Base-by-base conservation (phyloP, 169 alveolate genomes). In the Cryptosporidium felis region DNA sequence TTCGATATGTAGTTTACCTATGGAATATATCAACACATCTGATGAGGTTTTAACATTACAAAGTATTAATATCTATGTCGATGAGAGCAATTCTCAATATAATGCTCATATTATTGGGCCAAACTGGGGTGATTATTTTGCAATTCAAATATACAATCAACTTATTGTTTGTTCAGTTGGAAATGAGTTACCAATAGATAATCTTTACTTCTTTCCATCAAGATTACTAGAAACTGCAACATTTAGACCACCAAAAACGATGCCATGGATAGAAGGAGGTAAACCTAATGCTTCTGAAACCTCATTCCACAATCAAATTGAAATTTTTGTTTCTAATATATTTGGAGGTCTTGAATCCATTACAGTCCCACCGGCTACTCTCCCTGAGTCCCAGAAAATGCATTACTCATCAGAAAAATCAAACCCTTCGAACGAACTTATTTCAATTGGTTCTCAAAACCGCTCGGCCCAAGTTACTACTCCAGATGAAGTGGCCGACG, bases 301-400 rank as follows among this genome's bases (percentile, higher is more conserved):
- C 30, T 12, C 14, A 8, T 5, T 16, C 10, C 18, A 6, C 2
- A 66, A 49, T 10, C 82, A 47, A 9, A 47, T 66, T 2, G 82
- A 66, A 32, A 21, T 66, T 30, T 66, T 66, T 47, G 49, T 66
- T 34, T 66, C 82, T n/a, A 66, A 66, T 47, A 66, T 66, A 28
- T 66, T 66, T 66, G 82, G 82, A 30, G 82, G 82, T 2, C 49
- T 66, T 1, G 82, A 66, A 28, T 66, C 82, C 1, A 66, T 66
- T 21, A 47, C 26, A 32, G 23, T 66, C 40, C 82, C 82, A 28
- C 62, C 82, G 6, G 18, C 46, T 26, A 8, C 18, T 12, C 40
- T 32, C 8, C 45, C 30, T 4, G 65, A n/a, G 26, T 1, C 62
- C 8, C 14, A 18, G 4, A 61, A 26, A 34, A 5, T 14, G 3